phyloP scores from a whole-genome alignment of 768 basidiomycete genomes.

The Polyporus arcularius region DNA sequence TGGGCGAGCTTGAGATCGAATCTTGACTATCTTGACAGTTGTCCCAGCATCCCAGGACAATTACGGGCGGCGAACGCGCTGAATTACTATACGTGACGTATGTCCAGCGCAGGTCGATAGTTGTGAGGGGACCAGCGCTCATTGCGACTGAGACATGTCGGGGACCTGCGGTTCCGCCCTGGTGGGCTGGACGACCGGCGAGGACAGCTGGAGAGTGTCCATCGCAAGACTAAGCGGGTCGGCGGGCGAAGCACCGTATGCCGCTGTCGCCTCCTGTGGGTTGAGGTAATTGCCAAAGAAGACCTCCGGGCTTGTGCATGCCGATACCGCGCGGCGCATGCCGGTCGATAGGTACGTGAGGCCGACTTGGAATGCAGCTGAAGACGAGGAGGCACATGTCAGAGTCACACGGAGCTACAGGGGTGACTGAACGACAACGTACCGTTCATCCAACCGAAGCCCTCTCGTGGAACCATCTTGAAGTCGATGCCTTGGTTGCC shows the following conservation, averaged over 20 bases:
- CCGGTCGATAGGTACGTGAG: constrained; percentile 89
- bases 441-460: constrained; percentile 99
- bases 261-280: constrained; percentile 35
- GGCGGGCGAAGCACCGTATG: constrained; percentile 30
- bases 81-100: constrained; percentile 10
- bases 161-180: not conserved
- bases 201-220: constrained; percentile 34
- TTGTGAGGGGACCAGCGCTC: not conserved
- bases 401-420: not conserved
- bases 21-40: not conserved
- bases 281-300: constrained; percentile 63
- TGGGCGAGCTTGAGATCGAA: not conserved
- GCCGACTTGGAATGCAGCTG: constrained; percentile 97
- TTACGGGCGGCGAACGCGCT: constrained; percentile 7
- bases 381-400: constrained; percentile 1
- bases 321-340: constrained; percentile 94
- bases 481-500: constrained; percentile 97
- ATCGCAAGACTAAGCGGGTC: constrained; percentile 42
- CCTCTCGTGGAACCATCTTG: constrained; percentile 95
- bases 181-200: constrained; percentile 18
- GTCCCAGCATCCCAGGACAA: not conserved
- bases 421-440: constrained; percentile 22
- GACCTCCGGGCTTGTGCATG: constrained; percentile 91
- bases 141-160: not conserved
- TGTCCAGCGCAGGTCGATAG: not conserved